Percentiles rank a stretch among this genome's conserved stretches.
phyloP scores from a whole-genome alignment of 495 filamentous ascomycete species.

The Penicillium soppii region DNA sequence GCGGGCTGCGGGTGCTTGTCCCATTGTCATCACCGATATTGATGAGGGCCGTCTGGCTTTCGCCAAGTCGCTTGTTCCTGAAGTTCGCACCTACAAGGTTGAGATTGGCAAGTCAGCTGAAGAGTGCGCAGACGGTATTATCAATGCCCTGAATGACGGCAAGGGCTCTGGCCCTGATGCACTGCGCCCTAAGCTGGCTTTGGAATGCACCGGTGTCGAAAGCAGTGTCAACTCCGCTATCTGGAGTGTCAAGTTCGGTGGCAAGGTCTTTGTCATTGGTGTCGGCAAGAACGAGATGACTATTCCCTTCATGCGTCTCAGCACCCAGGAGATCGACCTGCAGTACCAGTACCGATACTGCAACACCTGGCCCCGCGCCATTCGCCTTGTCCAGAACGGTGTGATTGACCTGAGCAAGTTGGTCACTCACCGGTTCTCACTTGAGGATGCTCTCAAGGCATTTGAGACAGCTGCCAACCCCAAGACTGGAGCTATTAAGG shows the following conservation, averaged over 20 bases:
- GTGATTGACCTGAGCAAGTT: slow-evolving; percentile 76
- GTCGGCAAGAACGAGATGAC: slow-evolving; percentile 93
- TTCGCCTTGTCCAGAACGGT: slow-evolving; percentile 79
- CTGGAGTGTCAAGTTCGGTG: slow-evolving; percentile 85
- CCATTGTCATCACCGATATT: slow-evolving; percentile 90
- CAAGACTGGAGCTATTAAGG: slow-evolving; percentile 94
- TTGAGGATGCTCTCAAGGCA: slow-evolving; percentile 86
- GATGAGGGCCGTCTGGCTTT: slow-evolving; percentile 80
- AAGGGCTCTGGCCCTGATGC: slow-evolving; percentile 56
- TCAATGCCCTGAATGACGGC: slow-evolving; percentile 49
- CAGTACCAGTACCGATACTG: slow-evolving; percentile 94
- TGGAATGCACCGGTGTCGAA: slow-evolving; percentile 95
- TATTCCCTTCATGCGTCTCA: slow-evolving; percentile 89
- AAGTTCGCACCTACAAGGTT: slow-evolving; percentile 76
- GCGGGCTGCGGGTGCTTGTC: slow-evolving; percentile 78
- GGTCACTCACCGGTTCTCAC: slow-evolving; percentile 79
- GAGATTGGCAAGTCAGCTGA: slow-evolving; percentile 63
- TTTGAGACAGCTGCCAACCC: slow-evolving; percentile 84
- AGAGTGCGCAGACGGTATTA: slow-evolving; percentile 64
- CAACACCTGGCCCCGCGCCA: slow-evolving; percentile 94
- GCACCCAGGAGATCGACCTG: slow-evolving; percentile 87
- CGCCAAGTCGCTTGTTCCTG: slow-evolving; percentile 73
- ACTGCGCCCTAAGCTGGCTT: slow-evolving; percentile 69
- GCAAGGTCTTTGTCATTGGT: slow-evolving; percentile 90
- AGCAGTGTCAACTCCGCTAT: slow-evolving; percentile 81